Percentiles rank a stretch among this genome's conserved stretches.
Conservation (phyloP, 257 asterid genomes). For the Jacaranda copaia region DNA sequence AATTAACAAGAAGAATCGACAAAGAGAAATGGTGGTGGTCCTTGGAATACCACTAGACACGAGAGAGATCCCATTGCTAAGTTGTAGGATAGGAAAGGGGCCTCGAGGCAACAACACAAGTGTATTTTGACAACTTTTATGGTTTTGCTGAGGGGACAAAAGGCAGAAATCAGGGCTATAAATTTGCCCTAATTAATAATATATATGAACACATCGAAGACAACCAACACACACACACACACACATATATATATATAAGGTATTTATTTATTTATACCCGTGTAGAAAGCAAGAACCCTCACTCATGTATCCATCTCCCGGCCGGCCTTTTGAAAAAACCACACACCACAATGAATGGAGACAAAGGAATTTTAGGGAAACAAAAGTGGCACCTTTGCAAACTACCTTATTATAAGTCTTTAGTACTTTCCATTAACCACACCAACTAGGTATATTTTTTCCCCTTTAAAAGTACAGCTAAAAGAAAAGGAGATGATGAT, state of each 20-base stretch:
- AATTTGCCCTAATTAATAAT: not conserved
- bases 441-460: conserved; percentile 19
- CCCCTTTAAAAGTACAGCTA: conserved; percentile 25
- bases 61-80: conserved; percentile 73
- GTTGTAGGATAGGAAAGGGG: conserved; percentile 40
- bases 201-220: conserved; percentile 39
- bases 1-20: conserved; percentile 42
- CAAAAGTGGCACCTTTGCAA: conserved; percentile 37
- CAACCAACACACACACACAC: no score
- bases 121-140: conserved; percentile 73
- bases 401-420: conserved; percentile 2
- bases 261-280: not conserved
- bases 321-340: conserved; percentile 32
- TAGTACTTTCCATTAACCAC: conserved; percentile 40
- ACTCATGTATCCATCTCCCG: conserved; percentile 24
- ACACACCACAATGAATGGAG: conserved; percentile 18
- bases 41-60: conserved; percentile 65
- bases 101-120: conserved; percentile 43
- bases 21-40: conserved; percentile 48
- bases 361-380: conserved; percentile 48
- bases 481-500: not conserved
- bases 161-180: conserved; percentile 73
- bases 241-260: conserved; percentile 32
- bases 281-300: conserved; percentile 53
- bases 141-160: conserved; percentile 93